Percentiles rank a stretch among this genome's conserved stretches.
These are phyloP conservation scores for Trypanosoma boissoni DNA, from an alignment of 208 protist genomes.

Conservation along the genomic window DNA sequence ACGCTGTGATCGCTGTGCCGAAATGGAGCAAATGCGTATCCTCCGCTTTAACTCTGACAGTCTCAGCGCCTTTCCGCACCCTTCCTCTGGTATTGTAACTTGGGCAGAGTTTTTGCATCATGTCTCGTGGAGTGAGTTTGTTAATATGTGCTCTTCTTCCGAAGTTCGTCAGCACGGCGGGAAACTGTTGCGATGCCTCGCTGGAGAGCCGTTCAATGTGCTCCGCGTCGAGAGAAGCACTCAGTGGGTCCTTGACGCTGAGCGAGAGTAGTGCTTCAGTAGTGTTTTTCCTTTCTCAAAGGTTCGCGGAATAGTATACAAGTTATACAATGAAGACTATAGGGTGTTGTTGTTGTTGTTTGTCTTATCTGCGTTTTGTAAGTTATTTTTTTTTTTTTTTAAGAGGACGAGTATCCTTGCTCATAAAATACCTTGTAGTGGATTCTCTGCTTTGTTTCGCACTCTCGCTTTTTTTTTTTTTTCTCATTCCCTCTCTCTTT, in stretches of 20 bases:
- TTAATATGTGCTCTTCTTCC: slow-evolving; percentile 43
- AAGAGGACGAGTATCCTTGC: neutral
- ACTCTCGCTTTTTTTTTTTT: slow-evolving; percentile 11
- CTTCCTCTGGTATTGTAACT: slow-evolving; percentile 49
- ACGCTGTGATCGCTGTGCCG: slow-evolving; percentile 46
- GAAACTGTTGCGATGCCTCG: slow-evolving; percentile 27
- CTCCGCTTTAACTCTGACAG: slow-evolving; percentile 35
- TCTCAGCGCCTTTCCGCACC: slow-evolving; percentile 61
- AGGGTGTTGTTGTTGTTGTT: neutral
- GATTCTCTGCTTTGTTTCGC: neutral
- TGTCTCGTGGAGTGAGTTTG: slow-evolving; percentile 71
- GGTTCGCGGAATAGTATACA: neutral
- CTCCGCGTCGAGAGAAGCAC: slow-evolving; percentile 20
- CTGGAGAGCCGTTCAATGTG: slow-evolving; percentile 53
- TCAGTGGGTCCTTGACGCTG: slow-evolving; percentile 7
- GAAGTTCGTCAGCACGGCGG: slow-evolving; percentile 48
- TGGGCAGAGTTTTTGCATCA: slow-evolving; percentile 75
- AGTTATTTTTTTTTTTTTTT: neutral
- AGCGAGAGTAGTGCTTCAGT: slow-evolving; percentile 1
- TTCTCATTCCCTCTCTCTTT: slow-evolving; percentile 9
- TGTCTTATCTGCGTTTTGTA: neutral
- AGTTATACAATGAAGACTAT: neutral
- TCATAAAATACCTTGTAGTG: neutral
- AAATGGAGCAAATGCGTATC: slow-evolving; percentile 50
- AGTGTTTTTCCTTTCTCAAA: slow-evolving; percentile 1